phyloP scores from a whole-genome alignment of 2,329 filamentous ascomycete species.

The Fusarium sarcochroum region DNA sequence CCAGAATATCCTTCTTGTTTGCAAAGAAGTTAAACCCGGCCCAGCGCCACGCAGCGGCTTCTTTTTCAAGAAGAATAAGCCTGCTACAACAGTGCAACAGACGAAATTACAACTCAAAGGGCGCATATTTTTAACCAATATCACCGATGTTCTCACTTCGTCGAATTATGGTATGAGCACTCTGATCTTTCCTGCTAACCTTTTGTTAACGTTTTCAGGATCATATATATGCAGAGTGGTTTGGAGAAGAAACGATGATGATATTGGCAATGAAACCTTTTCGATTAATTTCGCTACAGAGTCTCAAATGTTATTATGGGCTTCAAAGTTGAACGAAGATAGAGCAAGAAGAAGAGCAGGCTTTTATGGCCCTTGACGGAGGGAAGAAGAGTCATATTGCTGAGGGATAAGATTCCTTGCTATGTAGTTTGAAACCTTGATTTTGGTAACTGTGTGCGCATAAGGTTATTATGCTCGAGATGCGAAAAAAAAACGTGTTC shows the following conservation, averaged over 20 bases:
- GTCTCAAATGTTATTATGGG: background rate
- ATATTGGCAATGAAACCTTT: background rate
- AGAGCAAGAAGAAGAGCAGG: too few species aligned
- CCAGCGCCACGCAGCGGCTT: accelerated
- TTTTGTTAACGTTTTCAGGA: background rate
- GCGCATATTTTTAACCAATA: background rate
- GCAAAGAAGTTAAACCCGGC: background rate
- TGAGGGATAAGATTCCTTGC: too few species aligned
- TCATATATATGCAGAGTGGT: too few species aligned
- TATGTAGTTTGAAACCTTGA: too few species aligned
- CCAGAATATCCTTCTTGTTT: background rate
- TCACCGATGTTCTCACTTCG: background rate
- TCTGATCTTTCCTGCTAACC: background rate
- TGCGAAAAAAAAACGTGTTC: too few species aligned
- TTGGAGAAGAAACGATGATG: too few species aligned
- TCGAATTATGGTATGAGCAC: background rate
- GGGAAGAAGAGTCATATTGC: too few species aligned
- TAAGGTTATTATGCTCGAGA: too few species aligned
- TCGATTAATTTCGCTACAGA: background rate
- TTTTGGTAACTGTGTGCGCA: too few species aligned
- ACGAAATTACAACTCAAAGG: background rate
- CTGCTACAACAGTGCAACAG: background rate
- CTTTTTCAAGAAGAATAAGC: background rate
- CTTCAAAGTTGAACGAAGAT: background rate
- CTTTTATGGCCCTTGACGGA: too few species aligned